A percentile compares a stretch with the other conserved stretches of the same genome.
Evolutionary conservation across 2,329 filamentous ascomycete genomes (phyloP).

Genomic region (Chalara sp.): DNA sequence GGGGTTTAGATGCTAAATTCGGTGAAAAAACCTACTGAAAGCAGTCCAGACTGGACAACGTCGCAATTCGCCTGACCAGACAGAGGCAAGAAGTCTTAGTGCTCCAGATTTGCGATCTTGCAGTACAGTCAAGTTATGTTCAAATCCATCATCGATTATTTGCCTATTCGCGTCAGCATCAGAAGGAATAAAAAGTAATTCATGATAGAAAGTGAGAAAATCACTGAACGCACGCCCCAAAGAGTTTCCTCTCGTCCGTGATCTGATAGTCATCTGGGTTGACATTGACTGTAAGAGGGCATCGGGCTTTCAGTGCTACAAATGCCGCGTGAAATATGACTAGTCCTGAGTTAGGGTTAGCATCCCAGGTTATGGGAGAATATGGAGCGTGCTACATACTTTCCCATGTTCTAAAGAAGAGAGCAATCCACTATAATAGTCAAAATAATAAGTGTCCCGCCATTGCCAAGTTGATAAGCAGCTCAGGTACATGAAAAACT

Average conservation of each 20-base stretch:
- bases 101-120: slow-evolving; percentile 41
- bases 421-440: slow-evolving; percentile 39
- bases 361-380: neutral
- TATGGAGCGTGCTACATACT: slow-evolving; percentile 30
- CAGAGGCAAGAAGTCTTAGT: slow-evolving; percentile 48
- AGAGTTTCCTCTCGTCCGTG: slow-evolving; percentile 42
- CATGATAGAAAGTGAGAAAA: neutral
- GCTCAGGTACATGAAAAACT: too few species aligned
- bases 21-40: slow-evolving; percentile 39
- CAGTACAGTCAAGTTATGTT: slow-evolving; percentile 48
- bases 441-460: too few species aligned
- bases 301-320: slow-evolving; percentile 47
- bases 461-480: too few species aligned
- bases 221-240: slow-evolving; percentile 44
- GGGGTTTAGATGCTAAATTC: neutral
- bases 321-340: slow-evolving; percentile 54
- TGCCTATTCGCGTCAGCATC: slow-evolving; percentile 31
- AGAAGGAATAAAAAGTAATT: neutral
- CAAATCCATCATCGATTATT: slow-evolving; percentile 48
- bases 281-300: slow-evolving; percentile 37
- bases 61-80: slow-evolving; percentile 46
- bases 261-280: slow-evolving; percentile 40
- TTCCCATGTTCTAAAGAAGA: slow-evolving; percentile 56
- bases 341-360: slow-evolving; percentile 38
- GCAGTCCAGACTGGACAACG: slow-evolving; percentile 58